Base-by-base conservation (phyloP, 768 basidiomycete species). In the Cystobasidium tubakii region DNA sequence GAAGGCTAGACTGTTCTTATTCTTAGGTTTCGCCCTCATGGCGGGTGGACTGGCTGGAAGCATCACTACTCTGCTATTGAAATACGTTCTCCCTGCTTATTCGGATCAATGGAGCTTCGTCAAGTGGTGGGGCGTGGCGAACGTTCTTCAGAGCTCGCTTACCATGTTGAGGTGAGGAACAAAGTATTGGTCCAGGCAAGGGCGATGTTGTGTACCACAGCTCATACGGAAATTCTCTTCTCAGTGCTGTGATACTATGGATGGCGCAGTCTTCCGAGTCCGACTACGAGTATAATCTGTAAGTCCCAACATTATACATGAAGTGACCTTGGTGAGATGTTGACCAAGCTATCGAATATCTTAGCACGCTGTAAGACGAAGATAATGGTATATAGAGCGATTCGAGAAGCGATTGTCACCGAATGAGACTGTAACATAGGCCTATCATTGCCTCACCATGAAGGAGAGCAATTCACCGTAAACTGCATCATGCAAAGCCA, bases 1-100 rank as follows among this genome's bases (percentile, higher is more conserved):
- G 92, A 84, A 90, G 75, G 95, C 95, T 6, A 83, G 94, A 34
- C 82, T 96, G 76, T 87, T 95, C 79, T 81, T 98, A 75, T 99
- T 99, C 82, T 85, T 97, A 74, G 95, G 95, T 0, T 96, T 99
- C 79, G 93, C 95, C 0, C 81, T 98, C 57, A 93, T 99, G 92
- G 96, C 96, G 1, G 95, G 96, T 9, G 96, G 96, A 0, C 80
- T 98, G 55, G 96, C 95, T n/a, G 96, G 95, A 63, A 94, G 92
- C 79, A 87, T 96, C 80, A 94, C 90, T 17, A 84, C 96, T 12
- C 84, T 95, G 39, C 87, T 97, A 66, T 84, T 98, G 79, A 97
- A 97, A 81, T 98, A 98, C 79, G 80, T 93, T 77, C 81, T 97
- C 43, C 84, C 86, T 4, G 84, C 84, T 33, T 91, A 90, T 79